Evolutionary conservation across 202 grass and related monocot species (phyloP), one percentile per base, ranked within the genome.

Genomic region (Tripidium arundinaceum): DNA sequence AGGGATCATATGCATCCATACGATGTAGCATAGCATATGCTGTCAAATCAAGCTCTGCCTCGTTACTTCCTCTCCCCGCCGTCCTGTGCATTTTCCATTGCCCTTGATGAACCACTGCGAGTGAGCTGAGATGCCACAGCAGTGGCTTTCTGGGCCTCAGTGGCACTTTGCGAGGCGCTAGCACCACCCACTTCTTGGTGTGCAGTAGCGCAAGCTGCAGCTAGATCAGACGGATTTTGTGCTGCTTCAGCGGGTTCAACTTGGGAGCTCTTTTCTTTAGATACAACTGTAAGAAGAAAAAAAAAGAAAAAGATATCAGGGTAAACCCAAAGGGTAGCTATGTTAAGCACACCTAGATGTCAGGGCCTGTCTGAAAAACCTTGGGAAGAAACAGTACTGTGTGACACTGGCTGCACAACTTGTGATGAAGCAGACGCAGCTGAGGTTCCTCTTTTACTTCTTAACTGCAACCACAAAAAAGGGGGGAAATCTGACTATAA

Each of bases 371-470:
- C 19, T 40, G 38, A 26, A 13, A 47, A 66, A 86, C 80, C 83
- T 52, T 82, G 76, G 66, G 83, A 62, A 78, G 85, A 57, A 79
- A 36, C 76, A 40, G 28, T 65, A 66, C 38, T 54, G 24, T 76
- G 72, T 16, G 69, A 10, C 36, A 82, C 63, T 78, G 75, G 50
- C 66, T 80, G 79, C 54, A 74, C 50, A 28, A 68, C 68, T 83
- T 82, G 87, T 38, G 80, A 38, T 45, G 83, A 68, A 79, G 86
- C 33, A 15, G 77, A 39, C 8, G 61, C 41, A 47, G 64, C 7
- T n/a, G 62, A 2, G 26, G 52, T 55, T 67, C 91, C 91, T 87
- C 86, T 86, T 81, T 94, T 94, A 70, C 68, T 89, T 81, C 92
- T 91, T 60, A 83, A 77, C 86, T 94, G 84, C 79, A 65, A 27